These are phyloP conservation scores for Blastobotrys peoriensis DNA, from an alignment of 805 yeast genomes.

Conservation along the genomic window DNA sequence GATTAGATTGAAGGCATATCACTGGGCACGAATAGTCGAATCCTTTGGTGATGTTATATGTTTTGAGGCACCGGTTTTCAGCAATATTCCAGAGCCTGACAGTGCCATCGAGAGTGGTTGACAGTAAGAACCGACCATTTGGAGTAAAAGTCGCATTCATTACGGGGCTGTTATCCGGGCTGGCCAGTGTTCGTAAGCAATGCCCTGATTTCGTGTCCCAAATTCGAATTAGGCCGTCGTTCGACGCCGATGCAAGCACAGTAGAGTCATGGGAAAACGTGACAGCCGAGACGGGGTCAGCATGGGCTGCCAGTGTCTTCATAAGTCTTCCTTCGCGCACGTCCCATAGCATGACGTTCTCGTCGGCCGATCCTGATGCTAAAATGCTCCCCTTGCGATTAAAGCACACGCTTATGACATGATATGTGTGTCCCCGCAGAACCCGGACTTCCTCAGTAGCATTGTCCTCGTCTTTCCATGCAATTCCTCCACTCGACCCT, in stretches of 20 bases:
- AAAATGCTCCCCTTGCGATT: constrained; percentile 70
- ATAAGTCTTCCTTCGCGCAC: constrained; percentile 59
- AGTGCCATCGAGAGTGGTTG: constrained; percentile 74
- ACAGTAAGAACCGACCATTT: constrained; percentile 71
- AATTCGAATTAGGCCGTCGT: constrained; percentile 83
- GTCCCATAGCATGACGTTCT: constrained; percentile 89
- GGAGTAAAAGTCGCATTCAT: constrained; percentile 68
- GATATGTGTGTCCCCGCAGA: constrained; percentile 77
- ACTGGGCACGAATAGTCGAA: constrained; percentile 51
- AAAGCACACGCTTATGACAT: constrained; percentile 66
- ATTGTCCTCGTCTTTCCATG: constrained; percentile 29
- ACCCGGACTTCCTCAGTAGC: constrained; percentile 37
- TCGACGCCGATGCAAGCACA: constrained; percentile 77
- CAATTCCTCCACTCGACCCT: constrained; percentile 14
- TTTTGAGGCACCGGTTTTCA: constrained; percentile 76
- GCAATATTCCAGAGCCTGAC: constrained; percentile 77
- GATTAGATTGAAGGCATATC: constrained; percentile 36
- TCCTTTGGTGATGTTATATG: constrained; percentile 39
- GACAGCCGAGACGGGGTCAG: constrained; percentile 78
- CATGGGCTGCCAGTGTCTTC: constrained; percentile 83
- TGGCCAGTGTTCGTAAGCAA: constrained; percentile 82
- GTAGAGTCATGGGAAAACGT: constrained; percentile 75
- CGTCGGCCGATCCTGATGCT: constrained; percentile 83
- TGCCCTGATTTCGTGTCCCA: constrained; percentile 89
- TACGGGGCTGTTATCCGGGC: constrained; percentile 73